Percentiles rank a stretch among this genome's conserved stretches.
Conservation (phyloP, 345 rosid genomes). For the Eucalyptus guilfoylei region DNA sequence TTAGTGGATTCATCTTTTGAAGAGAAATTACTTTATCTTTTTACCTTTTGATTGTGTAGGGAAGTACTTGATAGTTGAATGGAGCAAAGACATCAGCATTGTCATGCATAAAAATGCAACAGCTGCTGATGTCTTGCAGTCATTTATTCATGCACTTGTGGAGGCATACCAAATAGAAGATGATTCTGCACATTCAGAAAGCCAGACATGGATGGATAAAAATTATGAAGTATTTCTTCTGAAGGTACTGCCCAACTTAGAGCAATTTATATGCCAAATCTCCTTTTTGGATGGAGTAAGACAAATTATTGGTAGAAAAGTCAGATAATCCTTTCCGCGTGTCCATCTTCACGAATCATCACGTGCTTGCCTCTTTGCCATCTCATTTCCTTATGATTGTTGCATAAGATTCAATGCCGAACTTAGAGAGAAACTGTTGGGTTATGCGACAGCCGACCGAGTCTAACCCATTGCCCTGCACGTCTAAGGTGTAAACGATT, state of each 20-base stretch:
- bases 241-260: slow-evolving; percentile 31
- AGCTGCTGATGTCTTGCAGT: slow-evolving; percentile 56
- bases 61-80: slow-evolving; percentile 51
- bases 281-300: not conserved
- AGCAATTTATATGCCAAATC: not conserved
- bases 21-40: not conserved
- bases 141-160: slow-evolving; percentile 67
- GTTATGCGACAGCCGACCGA: not conserved
- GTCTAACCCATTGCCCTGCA: not conserved
- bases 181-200: slow-evolving; percentile 16
- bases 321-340: not conserved
- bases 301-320: not conserved
- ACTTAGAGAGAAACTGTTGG: not conserved
- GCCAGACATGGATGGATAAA: slow-evolving; percentile 75
- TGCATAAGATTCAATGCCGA: not conserved
- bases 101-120: slow-evolving; percentile 54
- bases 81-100: slow-evolving; percentile 27
- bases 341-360: not conserved
- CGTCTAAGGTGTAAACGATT: not conserved
- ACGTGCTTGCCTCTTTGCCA: not conserved
- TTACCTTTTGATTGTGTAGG: slow-evolving; percentile 18
- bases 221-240: slow-evolving; percentile 41
- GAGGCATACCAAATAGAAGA: slow-evolving; percentile 15
- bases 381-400: not conserved
- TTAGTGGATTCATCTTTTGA: not conserved